phyloP scores from a whole-genome alignment of 352 stramenopile species.

The Phytophthora europaea region DNA sequence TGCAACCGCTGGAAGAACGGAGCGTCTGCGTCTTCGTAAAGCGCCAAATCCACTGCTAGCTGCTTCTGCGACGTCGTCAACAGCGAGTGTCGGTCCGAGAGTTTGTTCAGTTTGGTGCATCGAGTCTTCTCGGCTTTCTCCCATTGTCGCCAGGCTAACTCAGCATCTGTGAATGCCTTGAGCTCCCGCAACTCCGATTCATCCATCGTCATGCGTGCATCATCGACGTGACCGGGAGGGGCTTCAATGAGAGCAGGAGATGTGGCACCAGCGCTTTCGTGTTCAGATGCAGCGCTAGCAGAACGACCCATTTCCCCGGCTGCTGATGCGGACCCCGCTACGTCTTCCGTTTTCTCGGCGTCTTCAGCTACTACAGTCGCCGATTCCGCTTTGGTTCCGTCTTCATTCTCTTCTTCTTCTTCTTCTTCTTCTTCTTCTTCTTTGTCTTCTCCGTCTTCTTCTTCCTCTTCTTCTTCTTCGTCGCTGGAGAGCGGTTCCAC shows the following conservation, averaged over 20 bases:
- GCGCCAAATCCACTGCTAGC: conserved; percentile 54
- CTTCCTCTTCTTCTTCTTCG: conserved; percentile 27
- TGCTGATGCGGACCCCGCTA: background rate
- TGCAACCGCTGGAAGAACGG: conserved; percentile 60
- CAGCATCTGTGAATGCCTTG: conserved; percentile 53
- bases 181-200: conserved; percentile 61
- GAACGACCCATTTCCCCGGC: background rate
- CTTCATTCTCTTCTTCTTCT: conserved; percentile 5
- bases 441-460: conserved; percentile 8
- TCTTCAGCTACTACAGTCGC: background rate
- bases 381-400: background rate
- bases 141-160: conserved; percentile 60
- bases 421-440: conserved; percentile 22
- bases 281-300: conserved; percentile 4
- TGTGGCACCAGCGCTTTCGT: background rate
- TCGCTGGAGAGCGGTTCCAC: conserved; percentile 29
- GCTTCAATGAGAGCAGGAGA: background rate
- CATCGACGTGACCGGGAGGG: conserved; percentile 15
- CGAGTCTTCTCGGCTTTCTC: conserved; percentile 52
- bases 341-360: background rate
- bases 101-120: conserved; percentile 47
- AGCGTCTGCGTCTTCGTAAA: conserved; percentile 53
- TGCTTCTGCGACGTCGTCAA: conserved; percentile 45
- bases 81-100: conserved; percentile 26
- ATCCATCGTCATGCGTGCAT: conserved; percentile 38